These are phyloP conservation scores for Sphaerulina musiva DNA, from an alignment of 2,329 filamentous ascomycete species.

Conservation along the genomic window DNA sequence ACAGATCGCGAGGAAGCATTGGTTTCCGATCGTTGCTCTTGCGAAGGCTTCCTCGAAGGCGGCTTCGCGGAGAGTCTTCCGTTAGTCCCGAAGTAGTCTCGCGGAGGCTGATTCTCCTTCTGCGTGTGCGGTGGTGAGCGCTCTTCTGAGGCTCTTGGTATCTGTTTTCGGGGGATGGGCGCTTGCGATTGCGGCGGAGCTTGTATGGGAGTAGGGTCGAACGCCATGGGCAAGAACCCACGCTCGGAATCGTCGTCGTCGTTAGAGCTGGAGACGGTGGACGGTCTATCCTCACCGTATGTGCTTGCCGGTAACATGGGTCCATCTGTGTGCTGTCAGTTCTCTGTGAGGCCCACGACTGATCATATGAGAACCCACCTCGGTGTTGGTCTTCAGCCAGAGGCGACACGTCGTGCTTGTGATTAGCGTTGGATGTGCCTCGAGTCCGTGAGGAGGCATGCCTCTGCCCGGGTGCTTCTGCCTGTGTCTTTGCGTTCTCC, in stretches of 20 bases:
- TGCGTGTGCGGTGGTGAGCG: constrained; percentile 21
- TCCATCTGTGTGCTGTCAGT: constrained; percentile 43
- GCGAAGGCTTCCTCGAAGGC: constrained; percentile 39
- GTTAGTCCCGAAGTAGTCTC: constrained; percentile 40
- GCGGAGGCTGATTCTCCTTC: constrained; percentile 29
- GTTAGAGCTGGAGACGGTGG: constrained; percentile 56
- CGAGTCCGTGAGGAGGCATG: constrained; percentile 26
- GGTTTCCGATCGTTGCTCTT: constrained; percentile 31
- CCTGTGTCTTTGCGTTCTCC: constrained; percentile 63
- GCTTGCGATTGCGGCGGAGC: constrained; percentile 17
- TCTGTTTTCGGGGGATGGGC: constrained; percentile 25
- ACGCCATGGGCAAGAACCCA: constrained; percentile 46
- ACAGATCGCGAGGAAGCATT: constrained; percentile 39
- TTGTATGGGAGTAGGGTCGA: constrained; percentile 43
- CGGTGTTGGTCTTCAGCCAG: constrained; percentile 31
- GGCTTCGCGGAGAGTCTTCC: constrained; percentile 28
- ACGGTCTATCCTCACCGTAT: constrained; percentile 73
- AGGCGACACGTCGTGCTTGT: constrained; percentile 33
- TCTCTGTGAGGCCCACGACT: not conserved
- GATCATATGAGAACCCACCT: constrained; percentile 25
- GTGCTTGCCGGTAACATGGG: constrained; percentile 66
- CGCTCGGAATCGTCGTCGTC: constrained; percentile 49
- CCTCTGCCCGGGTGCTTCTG: constrained; percentile 43
- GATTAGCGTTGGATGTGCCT: constrained; percentile 18
- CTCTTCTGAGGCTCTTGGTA: constrained; percentile 22